phyloP scores from a whole-genome alignment of 1,284 basidiomycete genomes.

The Trametes hirsuta region DNA sequence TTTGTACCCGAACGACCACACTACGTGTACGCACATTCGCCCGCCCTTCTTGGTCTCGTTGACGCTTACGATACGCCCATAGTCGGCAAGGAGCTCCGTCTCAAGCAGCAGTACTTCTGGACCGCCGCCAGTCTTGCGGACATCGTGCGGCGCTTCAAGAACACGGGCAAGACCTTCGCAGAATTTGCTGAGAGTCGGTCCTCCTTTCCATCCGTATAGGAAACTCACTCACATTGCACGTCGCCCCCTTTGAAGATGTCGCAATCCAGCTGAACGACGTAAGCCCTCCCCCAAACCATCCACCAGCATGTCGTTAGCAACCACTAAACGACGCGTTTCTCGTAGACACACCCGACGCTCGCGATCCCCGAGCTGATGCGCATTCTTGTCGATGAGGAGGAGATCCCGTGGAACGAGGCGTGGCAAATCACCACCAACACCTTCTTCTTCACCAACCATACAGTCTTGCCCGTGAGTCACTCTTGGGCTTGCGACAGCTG shows the following conservation, averaged over 20 bases:
- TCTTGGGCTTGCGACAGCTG: not conserved
- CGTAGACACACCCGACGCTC: slow-evolving; percentile 90
- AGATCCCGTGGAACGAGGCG: slow-evolving; percentile 78
- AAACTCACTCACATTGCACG: not conserved
- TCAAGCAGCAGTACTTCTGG: slow-evolving; percentile 97
- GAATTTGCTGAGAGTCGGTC: slow-evolving; percentile 80
- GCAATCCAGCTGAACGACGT: slow-evolving; percentile 91
- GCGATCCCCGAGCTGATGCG: slow-evolving; percentile 95
- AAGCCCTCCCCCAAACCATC: slow-evolving; percentile 24
- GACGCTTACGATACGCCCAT: not conserved
- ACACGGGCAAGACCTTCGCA: slow-evolving; percentile 71
- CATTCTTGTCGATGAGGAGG: slow-evolving; percentile 87
- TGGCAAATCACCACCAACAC: slow-evolving; percentile 88
- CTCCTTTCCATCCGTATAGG: not conserved
- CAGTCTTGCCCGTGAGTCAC: slow-evolving; percentile 68
- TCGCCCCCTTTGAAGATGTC: slow-evolving; percentile 51
- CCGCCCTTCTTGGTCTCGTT: not conserved
- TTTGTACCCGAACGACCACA: slow-evolving; percentile 86
- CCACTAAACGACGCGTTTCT: slow-evolving; percentile 4
- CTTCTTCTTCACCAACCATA: slow-evolving; percentile 95
- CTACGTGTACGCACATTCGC: slow-evolving; percentile 50
- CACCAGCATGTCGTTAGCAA: not conserved
- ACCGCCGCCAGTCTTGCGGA: slow-evolving; percentile 85
- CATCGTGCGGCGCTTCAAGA: slow-evolving; percentile 84
- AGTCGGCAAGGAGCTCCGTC: slow-evolving; percentile 89